These are phyloP conservation scores for Orbilia blumenaviensis DNA, from an alignment of 2,329 filamentous ascomycete species.

Conservation along the genomic window DNA sequence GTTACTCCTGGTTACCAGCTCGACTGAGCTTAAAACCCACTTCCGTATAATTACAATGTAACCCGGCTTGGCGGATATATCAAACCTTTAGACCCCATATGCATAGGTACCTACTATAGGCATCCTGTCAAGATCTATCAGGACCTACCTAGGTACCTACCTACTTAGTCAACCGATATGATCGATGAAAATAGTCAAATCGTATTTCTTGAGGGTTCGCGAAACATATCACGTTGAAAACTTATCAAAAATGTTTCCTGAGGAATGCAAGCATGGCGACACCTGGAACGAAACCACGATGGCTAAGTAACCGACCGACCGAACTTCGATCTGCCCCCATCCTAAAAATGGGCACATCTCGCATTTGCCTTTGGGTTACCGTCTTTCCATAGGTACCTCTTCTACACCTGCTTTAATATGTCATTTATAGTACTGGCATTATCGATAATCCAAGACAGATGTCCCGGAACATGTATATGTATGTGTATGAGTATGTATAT, in stretches of 20 bases:
- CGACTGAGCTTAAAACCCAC: too few relatives aligned
- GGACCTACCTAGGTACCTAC: too few relatives aligned
- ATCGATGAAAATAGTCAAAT: not conserved
- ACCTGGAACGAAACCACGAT: conserved; percentile 29
- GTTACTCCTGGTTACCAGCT: too few relatives aligned
- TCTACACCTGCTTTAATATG: too few relatives aligned
- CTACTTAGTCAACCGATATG: not conserved
- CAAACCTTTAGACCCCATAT: too few relatives aligned
- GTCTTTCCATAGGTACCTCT: too few relatives aligned
- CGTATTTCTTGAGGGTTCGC: conserved; percentile 10
- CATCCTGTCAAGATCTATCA: too few relatives aligned
- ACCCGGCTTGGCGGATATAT: too few relatives aligned
- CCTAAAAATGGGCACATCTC: conserved; percentile 48
- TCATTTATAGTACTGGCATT: not conserved
- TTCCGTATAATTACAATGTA: too few relatives aligned
- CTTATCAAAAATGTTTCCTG: not conserved
- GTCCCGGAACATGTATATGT: not conserved
- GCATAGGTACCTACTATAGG: too few relatives aligned
- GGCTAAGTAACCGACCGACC: too few relatives aligned
- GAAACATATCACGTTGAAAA: conserved; percentile 8
- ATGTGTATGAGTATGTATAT: too few relatives aligned
- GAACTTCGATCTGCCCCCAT: not conserved
- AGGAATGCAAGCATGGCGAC: conserved; percentile 9
- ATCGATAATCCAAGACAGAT: not conserved
- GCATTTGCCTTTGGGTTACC: not conserved